Percentiles rank a stretch among this genome's conserved stretches.
Evolutionary conservation across 2,329 filamentous ascomycete species (phyloP).

Genomic region (Ceratocystis diversiconidia): DNA sequence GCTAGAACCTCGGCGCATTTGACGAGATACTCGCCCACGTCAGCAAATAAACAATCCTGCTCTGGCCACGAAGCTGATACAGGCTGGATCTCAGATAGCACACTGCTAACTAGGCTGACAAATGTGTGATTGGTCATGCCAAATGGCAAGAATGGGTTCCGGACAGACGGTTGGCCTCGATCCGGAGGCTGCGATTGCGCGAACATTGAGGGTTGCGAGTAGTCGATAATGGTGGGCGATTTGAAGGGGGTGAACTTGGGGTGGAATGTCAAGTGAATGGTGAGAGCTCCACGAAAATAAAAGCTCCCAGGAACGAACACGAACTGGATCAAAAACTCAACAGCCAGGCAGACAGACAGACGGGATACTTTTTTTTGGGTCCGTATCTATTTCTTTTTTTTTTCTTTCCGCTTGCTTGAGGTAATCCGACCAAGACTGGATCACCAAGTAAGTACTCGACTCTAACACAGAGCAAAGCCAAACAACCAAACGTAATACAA

Average conservation of each 20-base stretch:
- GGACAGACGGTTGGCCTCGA: slow-evolving; percentile 10
- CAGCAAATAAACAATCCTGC: slow-evolving; percentile 13
- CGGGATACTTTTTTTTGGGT: neutral
- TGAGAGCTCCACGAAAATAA: neutral
- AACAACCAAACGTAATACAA: neutral
- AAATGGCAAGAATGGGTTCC: slow-evolving; percentile 13
- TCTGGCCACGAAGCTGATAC: slow-evolving; percentile 11
- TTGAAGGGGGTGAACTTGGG: neutral
- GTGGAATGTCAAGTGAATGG: neutral
- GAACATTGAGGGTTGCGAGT: slow-evolving; percentile 14
- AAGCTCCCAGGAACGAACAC: neutral
- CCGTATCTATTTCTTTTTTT: neutral
- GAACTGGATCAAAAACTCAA: neutral
- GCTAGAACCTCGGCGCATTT: slow-evolving; percentile 15
- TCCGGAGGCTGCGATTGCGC: slow-evolving; percentile 14
- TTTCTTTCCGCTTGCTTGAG: neutral
- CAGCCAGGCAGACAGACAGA: neutral
- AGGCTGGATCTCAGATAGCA: slow-evolving; percentile 11
- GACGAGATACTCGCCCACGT: slow-evolving; percentile 16
- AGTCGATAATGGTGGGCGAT: slow-evolving; percentile 15
- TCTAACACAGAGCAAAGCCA: neutral
- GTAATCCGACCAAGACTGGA: neutral
- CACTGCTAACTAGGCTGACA: slow-evolving; percentile 5
- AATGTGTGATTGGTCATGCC: slow-evolving; percentile 10
- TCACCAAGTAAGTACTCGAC: neutral